A percentile compares a stretch with the other conserved stretches of the same genome.
These are phyloP conservation scores for Ilyonectria mors-panacis DNA, from an alignment of 2,329 filamentous ascomycete genomes.

Conservation along the genomic window DNA sequence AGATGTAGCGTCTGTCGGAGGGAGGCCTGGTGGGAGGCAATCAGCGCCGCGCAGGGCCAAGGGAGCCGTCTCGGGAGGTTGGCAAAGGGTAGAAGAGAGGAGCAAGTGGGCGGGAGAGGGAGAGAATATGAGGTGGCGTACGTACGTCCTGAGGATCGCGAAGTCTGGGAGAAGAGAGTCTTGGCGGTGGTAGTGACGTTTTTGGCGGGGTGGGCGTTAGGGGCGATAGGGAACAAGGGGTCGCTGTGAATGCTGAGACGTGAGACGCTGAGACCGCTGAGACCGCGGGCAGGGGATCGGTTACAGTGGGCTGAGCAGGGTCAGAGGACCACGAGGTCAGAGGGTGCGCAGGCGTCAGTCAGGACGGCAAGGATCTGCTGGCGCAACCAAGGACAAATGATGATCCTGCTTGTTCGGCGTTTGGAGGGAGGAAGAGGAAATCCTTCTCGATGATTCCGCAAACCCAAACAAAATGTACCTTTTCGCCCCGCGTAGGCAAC, in stretches of 20 bases:
- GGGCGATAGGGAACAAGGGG: conserved; percentile 6
- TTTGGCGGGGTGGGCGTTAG: conserved; percentile 34
- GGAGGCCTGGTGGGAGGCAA: conserved; percentile 9
- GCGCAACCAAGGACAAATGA: conserved; percentile 8
- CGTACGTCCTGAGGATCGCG: conserved; percentile 41
- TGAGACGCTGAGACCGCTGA: conserved; percentile 1
- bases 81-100: conserved; percentile 5
- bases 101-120: conserved; percentile 16
- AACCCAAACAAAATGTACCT: not conserved
- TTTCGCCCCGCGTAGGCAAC: not conserved
- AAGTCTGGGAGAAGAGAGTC: conserved; percentile 42
- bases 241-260: not conserved
- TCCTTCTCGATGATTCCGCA: conserved; percentile 2
- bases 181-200: conserved; percentile 45
- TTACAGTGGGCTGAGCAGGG: conserved; percentile 10
- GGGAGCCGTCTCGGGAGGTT: conserved; percentile 10
- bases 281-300: not conserved
- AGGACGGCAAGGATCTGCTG: conserved; percentile 22
- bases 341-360: not conserved
- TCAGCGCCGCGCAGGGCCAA: conserved; percentile 17
- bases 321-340: conserved; percentile 12
- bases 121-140: conserved; percentile 39
- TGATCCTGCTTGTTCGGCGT: conserved; percentile 8
- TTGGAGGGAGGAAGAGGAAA: not conserved
- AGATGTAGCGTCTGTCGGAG: not conserved